A percentile compares a stretch with the other conserved stretches of the same genome.
Conservation (phyloP, 495 filamentous ascomycete genomes). For the Evansstolkia leycettana region DNA sequence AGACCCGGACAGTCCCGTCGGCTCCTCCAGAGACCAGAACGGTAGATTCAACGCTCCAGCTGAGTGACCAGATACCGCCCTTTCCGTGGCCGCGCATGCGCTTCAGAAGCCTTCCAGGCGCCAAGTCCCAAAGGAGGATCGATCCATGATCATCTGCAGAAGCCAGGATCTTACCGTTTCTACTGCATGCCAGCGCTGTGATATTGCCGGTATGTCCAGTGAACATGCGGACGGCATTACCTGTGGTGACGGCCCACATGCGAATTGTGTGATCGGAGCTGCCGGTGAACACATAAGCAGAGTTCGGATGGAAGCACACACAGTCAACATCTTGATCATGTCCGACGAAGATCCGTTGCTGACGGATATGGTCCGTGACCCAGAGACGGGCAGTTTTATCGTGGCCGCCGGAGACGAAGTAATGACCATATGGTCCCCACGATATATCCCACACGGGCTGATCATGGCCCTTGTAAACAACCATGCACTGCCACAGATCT, state of each 20-base stretch:
- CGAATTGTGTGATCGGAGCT: constrained; percentile 82
- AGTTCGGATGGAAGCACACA: constrained; percentile 85
- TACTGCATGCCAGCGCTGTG: constrained; percentile 70
- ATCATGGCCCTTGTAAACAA: constrained; percentile 85
- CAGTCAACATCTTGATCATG: constrained; percentile 82
- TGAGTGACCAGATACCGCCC: constrained; percentile 85
- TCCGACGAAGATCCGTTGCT: constrained; percentile 78
- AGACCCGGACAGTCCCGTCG: constrained; percentile 86
- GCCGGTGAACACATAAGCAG: constrained; percentile 81
- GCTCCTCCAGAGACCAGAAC: constrained; percentile 80
- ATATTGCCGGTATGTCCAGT: constrained; percentile 80
- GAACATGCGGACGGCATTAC: constrained; percentile 79
- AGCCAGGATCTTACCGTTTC: constrained; percentile 76
- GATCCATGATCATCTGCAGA: constrained; percentile 74
- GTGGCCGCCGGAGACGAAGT: constrained; percentile 76
- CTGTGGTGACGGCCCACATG: constrained; percentile 90
- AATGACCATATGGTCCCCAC: constrained; percentile 92
- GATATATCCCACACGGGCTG: constrained; percentile 76
- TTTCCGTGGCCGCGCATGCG: constrained; percentile 88
- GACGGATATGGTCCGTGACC: constrained; percentile 80
- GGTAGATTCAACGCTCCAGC: constrained; percentile 80
- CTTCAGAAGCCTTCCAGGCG: constrained; percentile 70
- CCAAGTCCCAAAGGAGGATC: constrained; percentile 89
- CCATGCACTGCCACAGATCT: constrained; percentile 77
- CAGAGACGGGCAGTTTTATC: constrained; percentile 87